phyloP scores from a whole-genome alignment of 1,284 basidiomycete genomes.

The Amylostereum areolatum region DNA sequence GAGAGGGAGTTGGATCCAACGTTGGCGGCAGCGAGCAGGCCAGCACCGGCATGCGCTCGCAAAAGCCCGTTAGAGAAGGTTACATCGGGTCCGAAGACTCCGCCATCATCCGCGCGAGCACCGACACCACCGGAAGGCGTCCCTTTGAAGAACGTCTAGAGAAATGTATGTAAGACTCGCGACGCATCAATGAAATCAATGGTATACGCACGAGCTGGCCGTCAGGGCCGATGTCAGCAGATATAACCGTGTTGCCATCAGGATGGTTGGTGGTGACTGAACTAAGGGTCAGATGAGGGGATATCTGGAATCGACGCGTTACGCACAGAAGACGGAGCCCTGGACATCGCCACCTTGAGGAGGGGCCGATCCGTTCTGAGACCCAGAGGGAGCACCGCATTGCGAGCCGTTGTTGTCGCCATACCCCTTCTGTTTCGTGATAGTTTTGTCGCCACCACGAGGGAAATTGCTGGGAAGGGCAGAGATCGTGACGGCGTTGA shows the following conservation, averaged over 20 bases:
- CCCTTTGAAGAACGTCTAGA: background rate
- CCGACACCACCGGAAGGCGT: background rate
- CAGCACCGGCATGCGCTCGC: background rate
- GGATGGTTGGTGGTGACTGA: background rate
- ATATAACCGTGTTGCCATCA: background rate
- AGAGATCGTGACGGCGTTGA: no score
- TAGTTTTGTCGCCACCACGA: no score
- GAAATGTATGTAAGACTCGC: background rate
- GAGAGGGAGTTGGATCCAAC: background rate
- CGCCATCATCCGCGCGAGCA: background rate
- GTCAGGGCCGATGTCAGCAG: background rate
- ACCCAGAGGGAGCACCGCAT: no score
- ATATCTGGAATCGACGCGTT: no score
- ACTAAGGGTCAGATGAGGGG: background rate
- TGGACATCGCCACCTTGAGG: no score
- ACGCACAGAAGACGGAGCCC: no score
- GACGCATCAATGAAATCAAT: background rate
- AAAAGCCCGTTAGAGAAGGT: background rate
- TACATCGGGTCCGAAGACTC: background rate
- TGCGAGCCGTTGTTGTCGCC: no score
- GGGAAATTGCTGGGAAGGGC: no score
- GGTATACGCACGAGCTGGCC: background rate
- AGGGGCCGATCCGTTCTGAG: no score
- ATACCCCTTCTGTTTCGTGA: no score
- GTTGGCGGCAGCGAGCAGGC: background rate